Base-by-base conservation (phyloP, 495 filamentous ascomycete genomes). In the Pyrenula aspistea region DNA sequence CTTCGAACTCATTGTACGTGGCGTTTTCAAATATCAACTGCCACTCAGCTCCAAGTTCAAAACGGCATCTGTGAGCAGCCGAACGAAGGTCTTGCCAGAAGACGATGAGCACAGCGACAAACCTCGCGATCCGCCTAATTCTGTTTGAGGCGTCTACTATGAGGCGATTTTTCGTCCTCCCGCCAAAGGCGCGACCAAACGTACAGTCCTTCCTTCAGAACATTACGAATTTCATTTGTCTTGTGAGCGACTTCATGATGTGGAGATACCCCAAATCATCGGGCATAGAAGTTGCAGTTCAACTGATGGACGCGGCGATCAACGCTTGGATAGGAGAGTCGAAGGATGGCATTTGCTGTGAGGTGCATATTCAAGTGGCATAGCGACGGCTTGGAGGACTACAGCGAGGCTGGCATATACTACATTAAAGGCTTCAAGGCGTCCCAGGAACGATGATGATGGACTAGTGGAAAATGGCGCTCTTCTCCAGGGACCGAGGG, bases 1-100 rank as follows among this genome's bases (percentile, higher is more conserved):
- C 25, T 98, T 97, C 59, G 88, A 94, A 56, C 74, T 98, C 54
- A 89, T 96, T 57, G 82, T 97, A 24, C 83, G 91, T 54, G 93
- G 93, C 42, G 84, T 91, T 4, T 70, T 98, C 63, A 88, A 88
- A 66, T 98, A 98, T 64, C 84, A 86, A 24, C 74, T 96, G 20
- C 93, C 93, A 11, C 74, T 98, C 54, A 91, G 80, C 62, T 83
- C 84, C 31, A 80, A 79, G 47, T 74, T 82, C 53, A 74, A 83
- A 59, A 77, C 75, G 0, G 75, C 73, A 2, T 72, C 74, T 12
- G 73, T 84, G 56, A 77, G 74, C 53, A 73, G 72, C 15, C 80
- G 67, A 52, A 66, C 81, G 31, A 66, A 73, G 53, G 76, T 83
- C 21, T 64, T 74, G 10, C 78, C 81, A 2, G 72, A 80, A 50